Evolutionary conservation across 2,329 filamentous ascomycete species (phyloP), one percentile per base, ranked within the genome.

Genomic region (Plenodomus biglobosus): DNA sequence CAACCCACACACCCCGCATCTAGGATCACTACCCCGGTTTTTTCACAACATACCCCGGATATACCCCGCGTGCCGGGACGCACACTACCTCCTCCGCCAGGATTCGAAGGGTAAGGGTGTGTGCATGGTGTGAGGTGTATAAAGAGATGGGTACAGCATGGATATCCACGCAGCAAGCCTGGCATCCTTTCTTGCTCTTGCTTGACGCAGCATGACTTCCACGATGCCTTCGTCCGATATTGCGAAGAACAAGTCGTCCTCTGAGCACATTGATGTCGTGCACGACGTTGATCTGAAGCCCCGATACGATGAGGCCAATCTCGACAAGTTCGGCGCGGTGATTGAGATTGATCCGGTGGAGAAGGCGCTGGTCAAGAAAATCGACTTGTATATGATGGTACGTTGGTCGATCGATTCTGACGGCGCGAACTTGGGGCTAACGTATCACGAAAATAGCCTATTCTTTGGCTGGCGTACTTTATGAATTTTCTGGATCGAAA

Each of bases 401-500:
- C 40, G 45, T 21, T 6, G 13, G 7, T n/a, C 1, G n/a, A 21
- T 27, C 30, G 13, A 3, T 1, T 5, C 35, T 32, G 3, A 16
- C 20, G 27, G n/a, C 21, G n/a, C n/a, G n/a, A n/a, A n/a, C n/a
- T n/a, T n/a, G n/a, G n/a, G n/a, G n/a, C n/a, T n/a, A n/a, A n/a
- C n/a, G n/a, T n/a, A n/a, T n/a, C n/a, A n/a, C n/a, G n/a, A n/a
- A 8, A 11, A 3, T 32, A 32, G 44, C 44, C 44, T 8, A 47
- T 54, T 22, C 45, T 56, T n/a, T 58, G 52, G 52, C 21, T 58
- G 17, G 59, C 61, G 56, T 62, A 59, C 34, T 38, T 58, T 62
- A 17, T 71, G 37, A 71, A 70, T 37, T 70, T 69, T 36, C 76
- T 85, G 22, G 83, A 85, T 57, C 76, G 82, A 13, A 85, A 85